Conservation (phyloP, 2,329 filamentous ascomycete species). For the Aspergillus flavus region DNA sequence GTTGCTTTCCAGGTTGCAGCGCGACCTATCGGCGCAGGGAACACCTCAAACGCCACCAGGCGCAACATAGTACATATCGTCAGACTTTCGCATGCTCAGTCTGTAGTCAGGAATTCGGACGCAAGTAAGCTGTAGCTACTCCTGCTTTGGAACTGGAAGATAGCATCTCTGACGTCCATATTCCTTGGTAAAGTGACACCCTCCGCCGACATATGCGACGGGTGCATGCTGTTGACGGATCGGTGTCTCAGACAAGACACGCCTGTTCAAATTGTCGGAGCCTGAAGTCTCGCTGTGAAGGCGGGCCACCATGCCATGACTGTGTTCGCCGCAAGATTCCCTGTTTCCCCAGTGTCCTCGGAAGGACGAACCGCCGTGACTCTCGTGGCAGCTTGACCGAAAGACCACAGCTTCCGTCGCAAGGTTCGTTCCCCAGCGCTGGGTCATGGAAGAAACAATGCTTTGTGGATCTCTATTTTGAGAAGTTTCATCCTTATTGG, state of each 20-base stretch:
- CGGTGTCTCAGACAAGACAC: constrained; percentile 8
- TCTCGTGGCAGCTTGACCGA: neutral
- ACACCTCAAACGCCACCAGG: constrained; percentile 27
- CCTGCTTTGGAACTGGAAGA: neutral
- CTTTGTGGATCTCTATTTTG: constrained; percentile 30
- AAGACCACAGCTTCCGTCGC: neutral
- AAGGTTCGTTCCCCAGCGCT: neutral
- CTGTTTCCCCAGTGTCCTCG: constrained; percentile 17
- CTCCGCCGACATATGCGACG: constrained; percentile 28
- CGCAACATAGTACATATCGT: constrained; percentile 17
- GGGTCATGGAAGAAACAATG: neutral
- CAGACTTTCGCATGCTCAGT: constrained; percentile 18
- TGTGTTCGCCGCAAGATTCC: constrained; percentile 20
- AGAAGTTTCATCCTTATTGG: neutral
- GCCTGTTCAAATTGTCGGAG: constrained; percentile 26
- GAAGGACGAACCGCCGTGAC: constrained; percentile 3
- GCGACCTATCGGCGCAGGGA: constrained; percentile 29
- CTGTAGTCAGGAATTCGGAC: constrained; percentile 19
- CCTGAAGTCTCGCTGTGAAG: constrained; percentile 23
- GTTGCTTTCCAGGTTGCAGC: constrained; percentile 20
- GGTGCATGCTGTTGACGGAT: constrained; percentile 19
- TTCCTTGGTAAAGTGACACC: constrained; percentile 24
- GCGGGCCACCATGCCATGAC: constrained; percentile 20
- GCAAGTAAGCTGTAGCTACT: constrained; percentile 19
- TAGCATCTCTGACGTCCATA: neutral